A percentile compares a stretch with the other conserved stretches of the same genome.
Conservation (phyloP, 1,139 yeast genomes). For the Protomyces macrosporus region DNA sequence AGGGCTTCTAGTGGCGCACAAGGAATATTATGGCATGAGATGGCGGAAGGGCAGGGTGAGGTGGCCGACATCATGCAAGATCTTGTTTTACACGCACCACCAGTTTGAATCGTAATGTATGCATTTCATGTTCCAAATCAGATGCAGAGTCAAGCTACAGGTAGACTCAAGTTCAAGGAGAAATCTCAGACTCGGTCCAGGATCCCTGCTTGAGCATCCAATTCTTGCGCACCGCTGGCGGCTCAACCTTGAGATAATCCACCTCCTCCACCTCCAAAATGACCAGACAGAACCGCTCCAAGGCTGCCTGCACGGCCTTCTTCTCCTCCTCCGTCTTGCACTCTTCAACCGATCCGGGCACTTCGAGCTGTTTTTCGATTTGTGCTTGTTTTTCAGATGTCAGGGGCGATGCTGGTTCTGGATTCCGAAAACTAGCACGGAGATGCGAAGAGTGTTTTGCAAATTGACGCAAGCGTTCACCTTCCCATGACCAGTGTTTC, state of each 20-base stretch:
- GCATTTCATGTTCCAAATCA: too few species aligned
- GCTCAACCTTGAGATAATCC: conserved; percentile 19
- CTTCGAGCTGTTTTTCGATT: conserved; percentile 1
- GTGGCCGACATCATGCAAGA: too few species aligned
- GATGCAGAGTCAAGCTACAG: background rate
- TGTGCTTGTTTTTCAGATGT: conserved; percentile 7
- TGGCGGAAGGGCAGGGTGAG: too few species aligned
- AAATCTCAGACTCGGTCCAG: conserved; percentile 7
- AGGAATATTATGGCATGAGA: too few species aligned
- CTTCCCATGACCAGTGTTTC: conserved; percentile 17
- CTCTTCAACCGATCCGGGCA: conserved; percentile 18
- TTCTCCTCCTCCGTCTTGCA: conserved; percentile 11
- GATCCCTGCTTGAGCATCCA: conserved; percentile 1
- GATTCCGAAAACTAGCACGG: conserved; percentile 17
- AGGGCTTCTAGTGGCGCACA: too few species aligned
- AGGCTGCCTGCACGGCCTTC: conserved; percentile 1
- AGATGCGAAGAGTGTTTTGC: conserved; percentile 24
- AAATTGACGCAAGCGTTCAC: conserved; percentile 18
- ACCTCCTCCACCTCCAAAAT: conserved; percentile 14
- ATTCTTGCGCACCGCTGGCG: conserved; percentile 18
- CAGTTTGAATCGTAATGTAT: too few species aligned
- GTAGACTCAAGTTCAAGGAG: background rate
- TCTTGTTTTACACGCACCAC: too few species aligned
- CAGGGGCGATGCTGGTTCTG: conserved; percentile 14
- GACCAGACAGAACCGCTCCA: conserved; percentile 20